These are phyloP conservation scores for Auriculariales sp. DNA, from an alignment of 768 basidiomycete genomes.

Conservation along the genomic window DNA sequence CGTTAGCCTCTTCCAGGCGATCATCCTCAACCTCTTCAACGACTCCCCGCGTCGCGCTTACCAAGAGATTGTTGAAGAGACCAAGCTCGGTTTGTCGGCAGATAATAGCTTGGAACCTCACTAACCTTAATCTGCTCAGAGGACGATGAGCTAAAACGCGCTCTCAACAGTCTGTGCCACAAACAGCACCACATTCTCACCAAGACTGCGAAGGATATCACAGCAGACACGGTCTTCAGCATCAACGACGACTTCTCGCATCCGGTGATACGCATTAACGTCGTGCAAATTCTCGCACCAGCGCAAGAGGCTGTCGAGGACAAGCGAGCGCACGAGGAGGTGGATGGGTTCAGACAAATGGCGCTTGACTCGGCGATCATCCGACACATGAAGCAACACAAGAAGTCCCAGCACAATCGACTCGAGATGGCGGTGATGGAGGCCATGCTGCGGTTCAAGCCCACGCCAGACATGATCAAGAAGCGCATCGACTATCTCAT, in stretches of 20 bases:
- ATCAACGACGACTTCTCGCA: conserved; percentile 80
- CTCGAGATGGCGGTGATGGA: conserved; percentile 75
- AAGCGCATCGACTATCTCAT: conserved; percentile 67
- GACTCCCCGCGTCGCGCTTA: conserved; percentile 44
- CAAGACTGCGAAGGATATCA: conserved; percentile 69
- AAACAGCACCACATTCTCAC: conserved; percentile 78
- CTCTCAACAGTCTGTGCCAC: conserved; percentile 83
- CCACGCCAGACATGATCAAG: conserved; percentile 77
- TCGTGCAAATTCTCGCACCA: conserved; percentile 91
- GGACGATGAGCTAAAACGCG: conserved; percentile 57
- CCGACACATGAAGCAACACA: conserved; percentile 87
- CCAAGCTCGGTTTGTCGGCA: conserved; percentile 49
- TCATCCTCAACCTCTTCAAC: conserved; percentile 82
- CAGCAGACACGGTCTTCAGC: conserved; percentile 57
- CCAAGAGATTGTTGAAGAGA: conserved; percentile 49
- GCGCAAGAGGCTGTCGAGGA: conserved; percentile 80
- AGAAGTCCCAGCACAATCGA: conserved; percentile 65
- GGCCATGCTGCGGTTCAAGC: conserved; percentile 78
- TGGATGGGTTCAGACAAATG: conserved; percentile 76
- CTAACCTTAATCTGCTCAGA: conserved; percentile 28
- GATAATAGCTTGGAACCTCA: neutral
- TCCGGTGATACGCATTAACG: conserved; percentile 64
- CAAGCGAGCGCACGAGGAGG: conserved; percentile 61
- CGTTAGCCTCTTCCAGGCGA: conserved; percentile 80
- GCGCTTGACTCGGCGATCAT: conserved; percentile 92